A percentile compares a stretch with the other conserved stretches of the same genome.
These are phyloP conservation scores for Globisporangium canariense DNA, from an alignment of 352 stramenopile genomes.

Conservation along the genomic window DNA sequence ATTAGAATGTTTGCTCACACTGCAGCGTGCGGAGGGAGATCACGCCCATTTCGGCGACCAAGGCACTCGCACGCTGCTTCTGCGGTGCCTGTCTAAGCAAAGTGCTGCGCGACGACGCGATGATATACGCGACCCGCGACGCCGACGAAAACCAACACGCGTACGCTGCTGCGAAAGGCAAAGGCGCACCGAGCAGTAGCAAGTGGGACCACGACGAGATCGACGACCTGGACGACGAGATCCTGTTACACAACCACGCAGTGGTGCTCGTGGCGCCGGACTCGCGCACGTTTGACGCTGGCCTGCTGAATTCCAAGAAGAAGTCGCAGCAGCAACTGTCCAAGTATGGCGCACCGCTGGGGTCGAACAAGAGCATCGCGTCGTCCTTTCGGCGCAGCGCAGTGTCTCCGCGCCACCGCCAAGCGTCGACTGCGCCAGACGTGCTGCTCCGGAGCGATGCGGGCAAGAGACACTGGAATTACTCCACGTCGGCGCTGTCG, in stretches of 20 bases:
- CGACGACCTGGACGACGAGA: constrained; percentile 21
- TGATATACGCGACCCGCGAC: constrained; percentile 42
- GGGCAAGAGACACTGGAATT: constrained; percentile 37
- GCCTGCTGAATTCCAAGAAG: constrained; percentile 6
- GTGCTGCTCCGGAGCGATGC: constrained; percentile 48
- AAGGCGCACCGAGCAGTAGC: constrained; percentile 5
- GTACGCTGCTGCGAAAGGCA: neutral
- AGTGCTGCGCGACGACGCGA: constrained; percentile 48
- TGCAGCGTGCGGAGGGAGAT: constrained; percentile 55
- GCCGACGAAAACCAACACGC: constrained; percentile 13
- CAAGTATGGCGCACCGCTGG: constrained; percentile 15
- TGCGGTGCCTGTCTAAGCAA: constrained; percentile 54
- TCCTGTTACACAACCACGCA: constrained; percentile 23
- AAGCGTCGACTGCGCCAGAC: constrained; percentile 27
- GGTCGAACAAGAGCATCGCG: constrained; percentile 12
- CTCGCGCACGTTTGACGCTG: constrained; percentile 21
- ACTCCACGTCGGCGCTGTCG: constrained; percentile 39
- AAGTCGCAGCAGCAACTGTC: constrained; percentile 15
- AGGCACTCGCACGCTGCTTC: constrained; percentile 42
- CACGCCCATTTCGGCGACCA: constrained; percentile 20
- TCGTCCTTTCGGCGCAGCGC: constrained; percentile 8
- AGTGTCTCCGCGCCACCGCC: constrained; percentile 14
- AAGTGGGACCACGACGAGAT: constrained; percentile 46
- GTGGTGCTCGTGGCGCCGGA: constrained; percentile 24
- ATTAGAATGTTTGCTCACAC: constrained; percentile 25